These are phyloP conservation scores for Beauveria australis DNA, from an alignment of 2,329 filamentous ascomycete species.

Conservation along the genomic window DNA sequence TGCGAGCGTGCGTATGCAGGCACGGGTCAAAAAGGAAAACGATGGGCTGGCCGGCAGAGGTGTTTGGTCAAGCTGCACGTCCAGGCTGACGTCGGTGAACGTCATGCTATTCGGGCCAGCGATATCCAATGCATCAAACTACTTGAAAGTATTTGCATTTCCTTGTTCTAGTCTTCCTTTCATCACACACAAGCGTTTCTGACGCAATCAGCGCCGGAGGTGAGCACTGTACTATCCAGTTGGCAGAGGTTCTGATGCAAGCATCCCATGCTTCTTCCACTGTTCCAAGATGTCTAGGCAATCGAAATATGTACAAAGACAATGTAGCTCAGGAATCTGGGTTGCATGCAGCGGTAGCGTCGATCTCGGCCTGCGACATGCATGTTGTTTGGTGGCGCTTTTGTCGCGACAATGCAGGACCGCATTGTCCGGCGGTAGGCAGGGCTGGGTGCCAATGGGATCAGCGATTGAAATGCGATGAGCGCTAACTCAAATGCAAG, in stretches of 20 bases:
- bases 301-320: neutral
- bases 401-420: neutral
- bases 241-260: too few relatives aligned
- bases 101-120: too few relatives aligned
- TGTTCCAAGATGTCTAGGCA: neutral
- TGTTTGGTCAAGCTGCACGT: neutral
- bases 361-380: conserved; percentile 2
- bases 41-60: neutral
- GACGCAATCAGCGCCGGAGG: too few relatives aligned
- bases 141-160: too few relatives aligned
- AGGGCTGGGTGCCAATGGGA: neutral
- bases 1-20: neutral
- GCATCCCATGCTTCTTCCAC: neutral
- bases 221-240: neutral
- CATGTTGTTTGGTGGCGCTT: neutral
- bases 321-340: neutral
- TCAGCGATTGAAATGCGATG: neutral
- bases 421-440: neutral
- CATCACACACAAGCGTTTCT: too few relatives aligned
- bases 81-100: too few relatives aligned
- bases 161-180: too few relatives aligned
- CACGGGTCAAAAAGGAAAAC: neutral
- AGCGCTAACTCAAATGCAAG: neutral
- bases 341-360: conserved; percentile 4
- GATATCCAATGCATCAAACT: too few relatives aligned